These are phyloP conservation scores for Lavandula angustifolia DNA, from an alignment of 257 asterid genomes.

Conservation along the genomic window DNA sequence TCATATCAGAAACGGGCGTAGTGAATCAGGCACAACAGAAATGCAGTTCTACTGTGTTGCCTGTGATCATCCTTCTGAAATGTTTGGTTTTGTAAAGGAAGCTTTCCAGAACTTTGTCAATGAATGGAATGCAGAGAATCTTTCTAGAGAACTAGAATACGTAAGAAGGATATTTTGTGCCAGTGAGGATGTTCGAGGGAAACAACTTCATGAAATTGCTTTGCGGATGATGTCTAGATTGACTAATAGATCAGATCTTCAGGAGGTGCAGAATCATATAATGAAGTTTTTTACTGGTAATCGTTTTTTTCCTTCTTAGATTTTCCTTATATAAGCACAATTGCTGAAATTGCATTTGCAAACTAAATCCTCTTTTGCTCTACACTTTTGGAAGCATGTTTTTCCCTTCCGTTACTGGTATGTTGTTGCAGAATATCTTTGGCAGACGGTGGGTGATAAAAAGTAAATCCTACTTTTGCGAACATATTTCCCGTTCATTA, in stretches of 20 bases:
- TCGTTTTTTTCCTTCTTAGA: slow-evolving; percentile 20
- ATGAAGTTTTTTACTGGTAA: slow-evolving; percentile 69
- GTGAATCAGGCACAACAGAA: slow-evolving; percentile 72
- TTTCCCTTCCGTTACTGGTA: neutral
- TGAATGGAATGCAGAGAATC: slow-evolving; percentile 86
- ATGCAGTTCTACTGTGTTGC: slow-evolving; percentile 99
- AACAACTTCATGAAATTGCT: slow-evolving; percentile 63
- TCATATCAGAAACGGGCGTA: slow-evolving; percentile 72
- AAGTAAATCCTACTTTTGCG: neutral
- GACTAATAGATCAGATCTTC: slow-evolving; percentile 61
- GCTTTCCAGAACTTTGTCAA: slow-evolving; percentile 81
- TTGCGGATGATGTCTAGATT: slow-evolving; percentile 62
- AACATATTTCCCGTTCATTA: neutral
- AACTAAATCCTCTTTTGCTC: neutral
- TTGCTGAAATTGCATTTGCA: slow-evolving; percentile 12
- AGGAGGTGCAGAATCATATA: slow-evolving; percentile 61
- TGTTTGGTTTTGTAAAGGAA: slow-evolving; percentile 97
- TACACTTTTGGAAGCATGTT: neutral
- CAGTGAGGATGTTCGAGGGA: slow-evolving; percentile 85
- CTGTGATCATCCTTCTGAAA: slow-evolving; percentile 94
- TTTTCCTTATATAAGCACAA: slow-evolving; percentile 14
- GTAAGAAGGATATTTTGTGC: slow-evolving; percentile 68
- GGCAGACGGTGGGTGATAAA: neutral
- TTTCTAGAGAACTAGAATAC: slow-evolving; percentile 77
- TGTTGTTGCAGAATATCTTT: slow-evolving; percentile 2